Conservation (phyloP, 2,329 filamentous ascomycete species). For the Pseudogymnoascus sp. region DNA sequence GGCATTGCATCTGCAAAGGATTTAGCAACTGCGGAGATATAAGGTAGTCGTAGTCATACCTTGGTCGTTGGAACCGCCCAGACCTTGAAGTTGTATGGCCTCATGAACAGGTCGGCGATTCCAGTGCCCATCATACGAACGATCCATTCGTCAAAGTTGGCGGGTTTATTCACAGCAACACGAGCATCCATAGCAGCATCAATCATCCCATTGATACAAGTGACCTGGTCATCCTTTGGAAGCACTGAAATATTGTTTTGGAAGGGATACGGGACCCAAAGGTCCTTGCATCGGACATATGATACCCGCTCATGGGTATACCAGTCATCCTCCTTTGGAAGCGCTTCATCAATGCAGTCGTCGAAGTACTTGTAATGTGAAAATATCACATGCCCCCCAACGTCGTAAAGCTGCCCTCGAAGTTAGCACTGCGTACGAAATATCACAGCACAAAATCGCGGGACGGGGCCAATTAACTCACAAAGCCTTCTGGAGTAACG, state of each 20-base stretch:
- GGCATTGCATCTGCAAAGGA: slow-evolving; percentile 79
- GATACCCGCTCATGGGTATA: slow-evolving; percentile 97
- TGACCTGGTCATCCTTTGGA: slow-evolving; percentile 93
- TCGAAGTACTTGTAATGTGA: slow-evolving; percentile 99
- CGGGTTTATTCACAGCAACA: slow-evolving; percentile 82
- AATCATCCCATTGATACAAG: slow-evolving; percentile 90
- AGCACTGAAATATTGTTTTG: slow-evolving; percentile 99
- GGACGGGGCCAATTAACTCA: slow-evolving; percentile 45
- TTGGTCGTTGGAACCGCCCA: slow-evolving; percentile 98
- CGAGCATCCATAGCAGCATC: slow-evolving; percentile 84
- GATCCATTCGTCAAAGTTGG: slow-evolving; percentile 98
- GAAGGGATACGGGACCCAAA: slow-evolving; percentile 99
- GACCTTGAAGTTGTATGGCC: slow-evolving; percentile 99
- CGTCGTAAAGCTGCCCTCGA: slow-evolving; percentile 79
- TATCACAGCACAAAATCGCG: slow-evolving; percentile 12
- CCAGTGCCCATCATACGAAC: slow-evolving; percentile 83
- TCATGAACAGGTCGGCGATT: slow-evolving; percentile 94
- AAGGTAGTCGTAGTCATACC: slow-evolving; percentile 41
- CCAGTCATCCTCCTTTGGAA: slow-evolving; percentile 92
- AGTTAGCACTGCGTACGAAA: slow-evolving; percentile 22
- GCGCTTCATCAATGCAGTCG: slow-evolving; percentile 94
- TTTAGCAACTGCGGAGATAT: neutral
- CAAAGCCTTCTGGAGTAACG: slow-evolving; percentile 90
- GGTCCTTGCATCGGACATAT: slow-evolving; percentile 91
- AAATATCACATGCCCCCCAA: slow-evolving; percentile 97